Evolutionary conservation across 2,329 filamentous ascomycete species (phyloP).

Genomic region (Diaporthe vaccinii): DNA sequence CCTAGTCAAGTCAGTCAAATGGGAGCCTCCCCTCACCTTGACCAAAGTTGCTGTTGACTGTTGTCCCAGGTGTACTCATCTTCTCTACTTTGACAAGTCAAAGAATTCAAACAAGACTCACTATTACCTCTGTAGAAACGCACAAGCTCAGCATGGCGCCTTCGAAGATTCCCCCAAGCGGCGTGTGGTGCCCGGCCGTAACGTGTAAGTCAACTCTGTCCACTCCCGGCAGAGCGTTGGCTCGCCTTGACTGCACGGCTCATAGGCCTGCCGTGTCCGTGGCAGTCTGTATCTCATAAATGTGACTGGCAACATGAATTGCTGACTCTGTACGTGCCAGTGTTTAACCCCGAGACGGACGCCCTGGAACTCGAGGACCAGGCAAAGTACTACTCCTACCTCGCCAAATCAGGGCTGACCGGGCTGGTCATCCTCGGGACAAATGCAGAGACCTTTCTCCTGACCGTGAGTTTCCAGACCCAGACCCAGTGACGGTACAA

Average conservation of each 20-base stretch:
- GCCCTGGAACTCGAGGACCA: slow-evolving; percentile 48
- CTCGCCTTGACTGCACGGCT: not conserved
- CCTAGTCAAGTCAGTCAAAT: slow-evolving; percentile 18
- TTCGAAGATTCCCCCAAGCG: slow-evolving; percentile 46
- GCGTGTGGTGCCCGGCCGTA: slow-evolving; percentile 52
- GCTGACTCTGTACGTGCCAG: slow-evolving; percentile 24
- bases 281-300: not conserved
- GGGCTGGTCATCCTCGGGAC: slow-evolving; percentile 52
- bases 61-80: not conserved
- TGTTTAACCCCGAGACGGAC: slow-evolving; percentile 50
- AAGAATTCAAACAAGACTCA: not conserved
- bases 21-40: slow-evolving; percentile 4
- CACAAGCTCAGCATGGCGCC: slow-evolving; percentile 30
- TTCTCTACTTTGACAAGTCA: not conserved
- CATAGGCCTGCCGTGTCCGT: not conserved
- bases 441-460: slow-evolving; percentile 52
- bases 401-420: slow-evolving; percentile 47
- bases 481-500: not conserved
- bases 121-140: not conserved
- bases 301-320: too few relatives aligned
- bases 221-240: not conserved
- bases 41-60: not conserved
- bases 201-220: slow-evolving; percentile 42
- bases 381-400: slow-evolving; percentile 49
- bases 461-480: slow-evolving; percentile 46